A percentile compares a stretch with the other conserved stretches of the same genome.
Evolutionary conservation across 495 filamentous ascomycete species (phyloP).

Genomic region (Xylaria bambusicola): DNA sequence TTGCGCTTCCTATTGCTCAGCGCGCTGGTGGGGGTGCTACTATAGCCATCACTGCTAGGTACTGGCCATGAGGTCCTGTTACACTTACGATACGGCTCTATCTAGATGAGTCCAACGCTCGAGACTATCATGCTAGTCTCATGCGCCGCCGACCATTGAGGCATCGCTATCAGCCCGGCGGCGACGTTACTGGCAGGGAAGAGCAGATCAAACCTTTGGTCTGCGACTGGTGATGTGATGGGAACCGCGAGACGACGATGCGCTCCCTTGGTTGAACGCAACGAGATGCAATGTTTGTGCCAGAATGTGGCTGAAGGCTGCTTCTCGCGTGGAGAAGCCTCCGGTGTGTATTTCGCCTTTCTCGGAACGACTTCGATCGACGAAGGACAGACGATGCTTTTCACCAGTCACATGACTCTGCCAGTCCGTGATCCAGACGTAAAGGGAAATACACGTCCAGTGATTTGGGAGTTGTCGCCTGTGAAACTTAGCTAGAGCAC

Average conservation of each 20-base stretch:
- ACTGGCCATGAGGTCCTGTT: conserved; percentile 21
- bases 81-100: conserved; percentile 29
- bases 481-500: conserved; percentile 11
- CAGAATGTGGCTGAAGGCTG: conserved; percentile 1
- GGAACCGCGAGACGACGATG: conserved; percentile 27
- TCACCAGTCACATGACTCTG: conserved; percentile 10
- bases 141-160: conserved; percentile 26
- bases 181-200: conserved; percentile 19
- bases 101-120: conserved; percentile 34
- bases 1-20: conserved; percentile 34
- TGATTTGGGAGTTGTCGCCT: background rate
- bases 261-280: conserved; percentile 4
- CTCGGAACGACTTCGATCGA: conserved; percentile 1
- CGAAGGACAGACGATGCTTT: conserved; percentile 1
- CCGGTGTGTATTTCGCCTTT: background rate
- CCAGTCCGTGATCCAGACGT: conserved; percentile 2
- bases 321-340: background rate
- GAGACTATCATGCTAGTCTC: conserved; percentile 23
- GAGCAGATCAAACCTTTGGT: conserved; percentile 26
- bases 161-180: conserved; percentile 18
- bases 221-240: conserved; percentile 25
- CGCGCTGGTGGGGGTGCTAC: conserved; percentile 29
- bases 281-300: background rate
- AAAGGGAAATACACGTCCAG: background rate
- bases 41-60: conserved; percentile 21